A percentile compares a stretch with the other conserved stretches of the same genome.
These are phyloP conservation scores for Rhodocollybia butyracea DNA, from an alignment of 768 basidiomycete species.

Conservation along the genomic window DNA sequence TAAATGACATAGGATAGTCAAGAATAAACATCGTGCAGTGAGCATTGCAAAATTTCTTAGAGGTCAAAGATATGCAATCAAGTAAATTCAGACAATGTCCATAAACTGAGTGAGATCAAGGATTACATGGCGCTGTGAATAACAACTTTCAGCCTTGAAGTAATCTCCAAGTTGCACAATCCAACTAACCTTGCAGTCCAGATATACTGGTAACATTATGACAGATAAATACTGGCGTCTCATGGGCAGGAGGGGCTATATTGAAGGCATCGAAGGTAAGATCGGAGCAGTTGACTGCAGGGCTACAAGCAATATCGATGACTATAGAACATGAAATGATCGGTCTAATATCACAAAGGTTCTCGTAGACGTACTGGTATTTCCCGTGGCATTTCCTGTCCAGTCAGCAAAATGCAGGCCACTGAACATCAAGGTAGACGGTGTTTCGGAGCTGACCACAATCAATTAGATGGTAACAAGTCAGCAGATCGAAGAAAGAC, in stretches of 20 bases:
- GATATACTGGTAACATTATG: constrained; percentile 39
- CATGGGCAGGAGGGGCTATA: constrained; percentile 33
- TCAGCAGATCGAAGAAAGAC: constrained; percentile 8
- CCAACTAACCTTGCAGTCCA: constrained; percentile 19
- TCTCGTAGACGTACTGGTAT: constrained; percentile 28
- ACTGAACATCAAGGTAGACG: constrained; percentile 45
- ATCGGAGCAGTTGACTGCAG: constrained; percentile 42
- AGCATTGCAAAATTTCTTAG: no score
- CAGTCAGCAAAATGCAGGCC: constrained; percentile 44
- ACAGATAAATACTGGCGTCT: constrained; percentile 39
- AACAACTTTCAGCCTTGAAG: background rate
- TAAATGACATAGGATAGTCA: no score
- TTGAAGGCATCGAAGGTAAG: constrained; percentile 40
- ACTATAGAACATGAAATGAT: constrained; percentile 24
- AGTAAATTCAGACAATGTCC: no score
- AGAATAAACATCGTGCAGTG: no score
- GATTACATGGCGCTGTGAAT: constrained; percentile 1
- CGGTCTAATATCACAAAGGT: background rate
- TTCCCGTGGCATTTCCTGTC: constrained; percentile 42
- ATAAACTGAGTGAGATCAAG: no score
- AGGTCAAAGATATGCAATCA: no score
- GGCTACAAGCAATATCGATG: constrained; percentile 48
- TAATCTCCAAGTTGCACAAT: background rate
- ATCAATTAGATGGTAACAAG: background rate
- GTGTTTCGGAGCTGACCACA: constrained; percentile 42